Conservation (phyloP, 805 yeast species). For the Cyberlindnera sargentensis region DNA sequence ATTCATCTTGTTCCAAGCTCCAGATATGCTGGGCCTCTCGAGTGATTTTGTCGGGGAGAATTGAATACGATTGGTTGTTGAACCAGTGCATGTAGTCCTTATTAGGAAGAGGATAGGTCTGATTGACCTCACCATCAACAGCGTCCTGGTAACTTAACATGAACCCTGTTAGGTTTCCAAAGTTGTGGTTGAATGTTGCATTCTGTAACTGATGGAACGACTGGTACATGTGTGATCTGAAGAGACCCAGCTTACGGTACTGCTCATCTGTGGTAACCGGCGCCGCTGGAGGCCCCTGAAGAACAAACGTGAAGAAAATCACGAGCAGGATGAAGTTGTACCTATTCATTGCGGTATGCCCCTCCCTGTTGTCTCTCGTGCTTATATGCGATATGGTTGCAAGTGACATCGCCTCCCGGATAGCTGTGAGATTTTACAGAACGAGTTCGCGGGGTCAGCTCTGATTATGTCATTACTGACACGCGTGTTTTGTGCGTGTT, state of each 20-base stretch:
- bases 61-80: constrained; percentile 45
- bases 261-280: constrained; percentile 26
- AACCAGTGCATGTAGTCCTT: constrained; percentile 37
- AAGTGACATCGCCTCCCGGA: too few species aligned
- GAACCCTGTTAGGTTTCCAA: constrained; percentile 71
- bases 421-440: too few species aligned
- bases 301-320: constrained; percentile 27
- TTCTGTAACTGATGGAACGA: constrained; percentile 30
- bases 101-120: constrained; percentile 52
- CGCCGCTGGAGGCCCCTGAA: constrained; percentile 34
- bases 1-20: constrained; percentile 28
- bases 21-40: constrained; percentile 44
- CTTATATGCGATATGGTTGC: too few species aligned
- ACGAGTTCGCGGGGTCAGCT: too few species aligned
- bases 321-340: constrained; percentile 20
- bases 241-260: constrained; percentile 30
- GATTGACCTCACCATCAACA: constrained; percentile 34
- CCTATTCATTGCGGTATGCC: constrained; percentile 13
- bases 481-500: too few species aligned
- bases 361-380: too few species aligned
- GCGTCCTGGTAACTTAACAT: constrained; percentile 58
- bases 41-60: constrained; percentile 56
- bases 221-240: constrained; percentile 29
- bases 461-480: too few species aligned
- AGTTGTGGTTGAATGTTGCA: constrained; percentile 43